Base-by-base conservation (phyloP, 306 rosid genomes). In the Ochetophila trinervis region DNA sequence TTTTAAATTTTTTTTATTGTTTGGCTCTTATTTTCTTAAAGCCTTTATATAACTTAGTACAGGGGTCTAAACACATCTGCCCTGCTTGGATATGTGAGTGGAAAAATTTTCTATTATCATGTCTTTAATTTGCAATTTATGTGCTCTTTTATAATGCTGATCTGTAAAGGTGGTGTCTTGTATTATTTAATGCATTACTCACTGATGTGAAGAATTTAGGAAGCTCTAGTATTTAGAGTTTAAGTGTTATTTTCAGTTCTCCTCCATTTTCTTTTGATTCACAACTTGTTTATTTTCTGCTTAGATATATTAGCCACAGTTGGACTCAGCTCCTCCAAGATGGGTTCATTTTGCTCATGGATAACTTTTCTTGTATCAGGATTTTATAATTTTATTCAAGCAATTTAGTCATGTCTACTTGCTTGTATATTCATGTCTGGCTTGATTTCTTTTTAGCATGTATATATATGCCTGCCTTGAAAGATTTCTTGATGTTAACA, bases 271-370 rank as follows among this genome's bases (percentile, higher is more conserved):
- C 11, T 3, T 8, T 48, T 17, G 10, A 27, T 62, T 61, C 15
- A 30, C 48, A 14, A 13, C 50, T 48, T 48, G 42, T 51, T 17
- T 68, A 23, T 52, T 84, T 53, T 68, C 22, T 54, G 23, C 45
- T 21, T 82, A 94, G 97, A 82, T 90, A 35, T 88, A 86, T 83
- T 88, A 97, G 63, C 97, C 95, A 70, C 85, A 59, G 12, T 68
- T 90, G 83, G 97, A 90, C 83, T 49, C 95, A 5, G 76, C 96
- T 86, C 97, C 97, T 58, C 99, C 99, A 34, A 86, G 96, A 85
- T 94, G 99, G 97, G 95, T 90, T 76, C 79, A 88, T 83, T 77
- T 94, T 62, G 84, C 95, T 8, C 99, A 94, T 75, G 99, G 96
- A 14, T 74, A 90, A 62, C 88, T 94, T 63, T 94, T 94, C 81